Base-by-base conservation (phyloP, 2,329 filamentous ascomycete species). In the Cercospora zeina region DNA sequence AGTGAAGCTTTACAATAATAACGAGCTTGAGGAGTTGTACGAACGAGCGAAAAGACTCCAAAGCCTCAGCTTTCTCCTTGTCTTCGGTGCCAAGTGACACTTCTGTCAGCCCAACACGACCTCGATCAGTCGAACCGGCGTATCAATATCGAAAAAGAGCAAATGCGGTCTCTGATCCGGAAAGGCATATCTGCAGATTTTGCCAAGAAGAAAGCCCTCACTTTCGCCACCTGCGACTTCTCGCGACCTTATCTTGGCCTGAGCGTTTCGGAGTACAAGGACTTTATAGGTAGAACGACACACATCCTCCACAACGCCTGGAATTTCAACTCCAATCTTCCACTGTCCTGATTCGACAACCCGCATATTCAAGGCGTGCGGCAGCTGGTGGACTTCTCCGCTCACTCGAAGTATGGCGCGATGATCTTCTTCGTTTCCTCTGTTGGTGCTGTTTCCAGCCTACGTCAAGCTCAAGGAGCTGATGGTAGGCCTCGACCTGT, bases 341-440 rank as follows among this genome's bases (percentile, higher is more conserved):
- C 68, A 2, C 68, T 76, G 5, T 58, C 67, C n/a, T 69, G 67
- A 11, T 76, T 71, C 58, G 71, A 75, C 47, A 59, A 56, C 2
- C 69, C 70, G 11, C 71, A 74, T 56, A 66, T 75, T 19, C 63
- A 65, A 13, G 70, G 70, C 19, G 66, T 67, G 2, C 61, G 69
- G 30, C 71, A 72, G 42, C 61, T 72, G 3, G 60, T 75, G 21
- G 69, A 71, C 54, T 69, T 74, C 51, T 69, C 68, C 30, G 58
- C 68, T 10, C 50, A 58, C 2, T 68, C 67, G 9, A 50, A 56
- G 21, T 62, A 71, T 11, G 67, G 66, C 7, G 65, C 73, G 3
- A 66, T 71, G 34, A 71, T 78, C 14, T 56, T 72, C 59, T 78
- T 77, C 70, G 72, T 78, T 50, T 77, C 74, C 0, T 76, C 74